Conservation (phyloP, 495 filamentous ascomycete species). For the Hyaloscypha variabilis region DNA sequence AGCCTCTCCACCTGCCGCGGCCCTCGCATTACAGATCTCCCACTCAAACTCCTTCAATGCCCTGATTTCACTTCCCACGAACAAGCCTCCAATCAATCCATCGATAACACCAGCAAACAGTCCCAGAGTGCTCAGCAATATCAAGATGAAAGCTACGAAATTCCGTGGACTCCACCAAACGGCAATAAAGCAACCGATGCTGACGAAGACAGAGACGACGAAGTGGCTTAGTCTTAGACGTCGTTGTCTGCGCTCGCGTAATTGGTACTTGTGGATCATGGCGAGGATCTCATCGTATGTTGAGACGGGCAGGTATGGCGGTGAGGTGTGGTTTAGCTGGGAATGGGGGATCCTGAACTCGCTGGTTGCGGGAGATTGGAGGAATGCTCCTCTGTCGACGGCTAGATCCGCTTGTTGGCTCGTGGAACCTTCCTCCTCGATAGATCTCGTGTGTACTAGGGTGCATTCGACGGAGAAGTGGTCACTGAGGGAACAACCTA, state of each 20-base stretch:
- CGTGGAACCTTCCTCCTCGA: conserved; percentile 3
- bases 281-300: conserved; percentile 75
- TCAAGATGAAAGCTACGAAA: conserved; percentile 79
- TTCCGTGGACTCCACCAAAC: conserved; percentile 83
- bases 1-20: conserved; percentile 30
- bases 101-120: conserved; percentile 77
- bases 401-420: conserved; percentile 16
- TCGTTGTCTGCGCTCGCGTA: conserved; percentile 70
- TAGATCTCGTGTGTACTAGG: conserved; percentile 44
- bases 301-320: conserved; percentile 44
- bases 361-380: conserved; percentile 28
- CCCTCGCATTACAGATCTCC: conserved; percentile 77
- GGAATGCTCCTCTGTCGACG: conserved; percentile 26
- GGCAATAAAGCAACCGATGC: conserved; percentile 71
- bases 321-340: conserved; percentile 30
- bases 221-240: conserved; percentile 74
- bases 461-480: conserved; percentile 86
- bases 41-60: conserved; percentile 93
- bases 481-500: conserved; percentile 85
- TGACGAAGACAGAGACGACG: conserved; percentile 60
- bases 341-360: conserved; percentile 25
- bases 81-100: conserved; percentile 83
- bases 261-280: conserved; percentile 65
- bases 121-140: conserved; percentile 75
- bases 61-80: conserved; percentile 80